These are phyloP conservation scores for Coemansia javaensis DNA, from an alignment of 192 early-diverging fungal species.

Conservation along the genomic window DNA sequence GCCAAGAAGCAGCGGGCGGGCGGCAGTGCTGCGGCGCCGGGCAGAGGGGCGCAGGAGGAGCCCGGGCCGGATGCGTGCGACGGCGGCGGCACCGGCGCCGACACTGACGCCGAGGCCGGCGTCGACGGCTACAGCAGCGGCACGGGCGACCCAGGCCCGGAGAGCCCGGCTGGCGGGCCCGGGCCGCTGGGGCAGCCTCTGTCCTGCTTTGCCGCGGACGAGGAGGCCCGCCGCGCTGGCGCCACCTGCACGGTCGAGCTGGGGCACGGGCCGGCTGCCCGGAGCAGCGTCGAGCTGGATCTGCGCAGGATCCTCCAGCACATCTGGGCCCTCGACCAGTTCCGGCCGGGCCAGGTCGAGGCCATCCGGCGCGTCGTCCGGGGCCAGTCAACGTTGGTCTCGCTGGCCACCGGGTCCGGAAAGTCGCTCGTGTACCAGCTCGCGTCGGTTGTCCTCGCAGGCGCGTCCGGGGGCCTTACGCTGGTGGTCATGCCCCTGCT, in stretches of 20 bases:
- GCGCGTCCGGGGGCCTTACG: slow-evolving; percentile 41
- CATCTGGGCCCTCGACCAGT: slow-evolving; percentile 45
- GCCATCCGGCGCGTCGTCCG: slow-evolving; percentile 48
- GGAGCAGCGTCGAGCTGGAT: slow-evolving; percentile 18
- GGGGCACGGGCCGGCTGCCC: not conserved
- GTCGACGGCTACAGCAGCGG: not conserved
- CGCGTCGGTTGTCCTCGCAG: slow-evolving; percentile 59
- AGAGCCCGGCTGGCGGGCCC: not conserved
- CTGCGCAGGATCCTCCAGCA: slow-evolving; percentile 40
- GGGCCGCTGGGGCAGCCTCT: slow-evolving; percentile 1
- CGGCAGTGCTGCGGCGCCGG: not conserved
- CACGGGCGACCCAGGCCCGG: not conserved
- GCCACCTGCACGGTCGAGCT: not conserved
- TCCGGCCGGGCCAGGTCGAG: slow-evolving; percentile 47
- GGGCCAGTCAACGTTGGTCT: slow-evolving; percentile 48
- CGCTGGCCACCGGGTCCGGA: slow-evolving; percentile 60
- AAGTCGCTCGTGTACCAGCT: slow-evolving; percentile 81
- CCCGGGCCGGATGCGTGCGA: no score
- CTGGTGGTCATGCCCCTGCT: slow-evolving; percentile 78
- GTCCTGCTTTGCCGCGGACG: not conserved
- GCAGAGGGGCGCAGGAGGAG: not conserved
- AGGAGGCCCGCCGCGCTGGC: not conserved
- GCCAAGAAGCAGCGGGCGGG: not conserved
- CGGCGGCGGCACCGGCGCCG: not conserved
- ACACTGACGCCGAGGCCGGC: not conserved